Conservation (phyloP, 208 protist species). For the Acanthamoeba triangularis region DNA sequence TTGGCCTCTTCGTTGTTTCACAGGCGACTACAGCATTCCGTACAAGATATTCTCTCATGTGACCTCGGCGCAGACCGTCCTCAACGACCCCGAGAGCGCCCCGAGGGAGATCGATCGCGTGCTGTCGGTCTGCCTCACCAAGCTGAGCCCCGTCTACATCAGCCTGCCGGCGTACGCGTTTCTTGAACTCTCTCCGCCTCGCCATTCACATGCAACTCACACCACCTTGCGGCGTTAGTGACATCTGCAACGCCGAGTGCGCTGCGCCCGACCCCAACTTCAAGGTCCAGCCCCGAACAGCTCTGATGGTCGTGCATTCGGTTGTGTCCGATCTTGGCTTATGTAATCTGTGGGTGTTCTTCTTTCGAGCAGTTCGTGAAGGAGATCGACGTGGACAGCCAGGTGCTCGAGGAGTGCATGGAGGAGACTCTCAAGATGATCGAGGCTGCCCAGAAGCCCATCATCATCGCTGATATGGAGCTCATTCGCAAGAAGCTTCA, state of each 20-base stretch:
- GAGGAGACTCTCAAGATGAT: slow-evolving; percentile 66
- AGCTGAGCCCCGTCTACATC: slow-evolving; percentile 76
- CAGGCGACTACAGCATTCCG: slow-evolving; percentile 73
- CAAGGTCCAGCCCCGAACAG: not conserved
- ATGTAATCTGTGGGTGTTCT: no score
- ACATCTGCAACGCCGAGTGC: slow-evolving; percentile 8
- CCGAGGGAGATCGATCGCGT: slow-evolving; percentile 72
- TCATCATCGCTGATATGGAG: slow-evolving; percentile 74
- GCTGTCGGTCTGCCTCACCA: slow-evolving; percentile 68
- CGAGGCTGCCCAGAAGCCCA: slow-evolving; percentile 53
- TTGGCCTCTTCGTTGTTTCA: no score
- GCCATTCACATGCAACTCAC: not conserved
- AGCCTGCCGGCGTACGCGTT: slow-evolving; percentile 47
- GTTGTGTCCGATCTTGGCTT: no score
- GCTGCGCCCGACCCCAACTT: slow-evolving; percentile 12
- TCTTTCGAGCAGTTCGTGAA: not conserved
- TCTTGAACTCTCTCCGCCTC: not conserved
- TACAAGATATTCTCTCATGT: slow-evolving; percentile 75
- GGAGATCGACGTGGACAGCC: not conserved
- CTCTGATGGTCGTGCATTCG: not conserved
- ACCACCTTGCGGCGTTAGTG: not conserved
- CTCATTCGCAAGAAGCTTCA: slow-evolving; percentile 14
- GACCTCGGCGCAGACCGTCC: slow-evolving; percentile 67
- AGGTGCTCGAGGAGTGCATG: slow-evolving; percentile 16
- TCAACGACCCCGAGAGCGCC: slow-evolving; percentile 56